Evolutionary conservation across 2,329 filamentous ascomycete genomes (phyloP), one percentile per base, ranked within the genome.

Genomic region (Clonostachys sp.): DNA sequence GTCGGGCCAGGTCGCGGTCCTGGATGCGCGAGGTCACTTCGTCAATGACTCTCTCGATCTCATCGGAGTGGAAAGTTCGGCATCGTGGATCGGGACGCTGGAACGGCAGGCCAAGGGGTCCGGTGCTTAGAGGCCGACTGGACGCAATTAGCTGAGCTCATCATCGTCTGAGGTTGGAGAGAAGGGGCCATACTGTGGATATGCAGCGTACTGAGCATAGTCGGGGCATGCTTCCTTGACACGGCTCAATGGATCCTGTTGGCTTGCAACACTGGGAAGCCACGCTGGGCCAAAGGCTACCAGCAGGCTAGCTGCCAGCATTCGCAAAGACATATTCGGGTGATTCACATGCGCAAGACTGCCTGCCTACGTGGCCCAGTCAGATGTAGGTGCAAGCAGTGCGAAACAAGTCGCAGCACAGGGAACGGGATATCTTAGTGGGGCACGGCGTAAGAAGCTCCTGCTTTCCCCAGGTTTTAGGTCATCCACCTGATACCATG

Each of bases 1-100:
- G 74, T 24, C 91, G 84, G 5, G 92, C 92, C 12, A 99, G 80
- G 57, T 97, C 94, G 14, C 86, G 86, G 59, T 97, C 86, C 50
- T 84, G 77, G 71, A 99, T 87, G 46, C 82, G 85, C 30, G 80
- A 77, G 6, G 86, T 94, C 55, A 99, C 76, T 55, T 96, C 84
- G 33, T 82, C 66, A 52, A 99, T 96, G 45, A 96, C 87, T 59
- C 87, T 78, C 65, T 99, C 94, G 42, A 97, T 95, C 5, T 86
- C 77, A 20, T 87, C 81, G 1, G 91, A 96, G 48, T 83, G 80
- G 68, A 97, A 99, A 0, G 91, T 96, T 53, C 94, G 88, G 65
- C 94, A 99, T 62, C 82, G 79, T 47, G 75, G 73, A 34, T 84
- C 81, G 4, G 94, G 94, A 49, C 94, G 80, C 64, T 99, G 94